Conservation (phyloP, 805 yeast genomes). For the Candida ascalaphidarum region DNA sequence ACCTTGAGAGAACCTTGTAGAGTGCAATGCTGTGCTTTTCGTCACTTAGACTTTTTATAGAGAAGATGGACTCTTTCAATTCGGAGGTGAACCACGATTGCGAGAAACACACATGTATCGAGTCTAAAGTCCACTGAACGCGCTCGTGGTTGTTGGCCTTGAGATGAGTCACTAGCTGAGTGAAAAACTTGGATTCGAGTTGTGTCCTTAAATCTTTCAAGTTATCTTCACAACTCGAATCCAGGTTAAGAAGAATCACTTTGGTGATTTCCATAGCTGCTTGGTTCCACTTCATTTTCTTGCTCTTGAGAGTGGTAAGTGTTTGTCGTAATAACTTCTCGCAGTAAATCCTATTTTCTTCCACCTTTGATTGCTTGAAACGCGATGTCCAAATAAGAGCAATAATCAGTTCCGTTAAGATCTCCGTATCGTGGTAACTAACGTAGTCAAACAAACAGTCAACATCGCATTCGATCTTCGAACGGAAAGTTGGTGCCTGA, state of each 20-base stretch:
- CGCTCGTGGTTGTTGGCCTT: no score
- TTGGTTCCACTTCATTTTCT: neutral
- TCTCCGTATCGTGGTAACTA: neutral
- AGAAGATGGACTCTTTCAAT: no score
- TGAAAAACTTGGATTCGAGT: no score
- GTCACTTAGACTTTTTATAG: no score
- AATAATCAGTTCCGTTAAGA: neutral
- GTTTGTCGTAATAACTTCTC: slow-evolving; percentile 6
- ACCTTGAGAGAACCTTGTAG: no score
- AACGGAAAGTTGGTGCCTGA: slow-evolving; percentile 44
- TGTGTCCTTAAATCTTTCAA: slow-evolving; percentile 2
- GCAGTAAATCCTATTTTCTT: slow-evolving; percentile 13
- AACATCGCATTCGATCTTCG: slow-evolving; percentile 40
- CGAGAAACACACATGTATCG: no score
- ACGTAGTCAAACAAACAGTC: slow-evolving; percentile 10
- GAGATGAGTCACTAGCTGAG: no score
- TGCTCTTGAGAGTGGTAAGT: slow-evolving; percentile 5
- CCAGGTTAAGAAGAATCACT: neutral
- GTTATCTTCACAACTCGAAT: slow-evolving; percentile 1
- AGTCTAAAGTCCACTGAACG: no score
- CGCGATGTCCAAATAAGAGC: slow-evolving; percentile 30
- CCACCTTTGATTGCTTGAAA: slow-evolving; percentile 27
- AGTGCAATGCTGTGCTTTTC: no score
- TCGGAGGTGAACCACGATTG: no score
- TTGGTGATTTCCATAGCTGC: neutral